Evolutionary conservation across 2,329 filamentous ascomycete genomes (phyloP).

Genomic region (Hypoxylon rubiginosum): DNA sequence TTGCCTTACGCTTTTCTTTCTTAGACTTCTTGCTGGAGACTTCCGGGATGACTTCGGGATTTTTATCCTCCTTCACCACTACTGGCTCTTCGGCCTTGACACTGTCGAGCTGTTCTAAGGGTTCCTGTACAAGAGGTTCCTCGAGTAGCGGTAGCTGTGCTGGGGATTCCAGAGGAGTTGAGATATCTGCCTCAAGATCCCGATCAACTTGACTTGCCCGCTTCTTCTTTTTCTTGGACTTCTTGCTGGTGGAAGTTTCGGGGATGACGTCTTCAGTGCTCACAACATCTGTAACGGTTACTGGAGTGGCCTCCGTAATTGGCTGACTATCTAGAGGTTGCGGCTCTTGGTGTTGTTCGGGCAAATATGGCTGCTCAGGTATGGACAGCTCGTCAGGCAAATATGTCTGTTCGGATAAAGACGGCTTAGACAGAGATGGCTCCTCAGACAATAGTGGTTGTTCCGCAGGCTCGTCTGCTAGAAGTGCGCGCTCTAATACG

Average conservation of each 20-base stretch:
- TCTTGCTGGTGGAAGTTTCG: constrained; percentile 48
- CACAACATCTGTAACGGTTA: constrained; percentile 6
- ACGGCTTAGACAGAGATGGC: neutral
- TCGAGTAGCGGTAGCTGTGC: constrained; percentile 19
- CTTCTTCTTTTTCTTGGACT: constrained; percentile 57
- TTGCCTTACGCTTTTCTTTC: constrained; percentile 55
- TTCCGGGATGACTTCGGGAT: constrained; percentile 29
- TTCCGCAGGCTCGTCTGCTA: constrained; percentile 9
- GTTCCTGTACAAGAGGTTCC: constrained; percentile 19
- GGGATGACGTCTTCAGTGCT: constrained; percentile 16
- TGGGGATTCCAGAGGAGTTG: constrained; percentile 30
- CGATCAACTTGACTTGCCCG: constrained; percentile 46
- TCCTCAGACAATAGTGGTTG: neutral
- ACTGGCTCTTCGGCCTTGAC: constrained; percentile 23
- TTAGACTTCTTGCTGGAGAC: constrained; percentile 58
- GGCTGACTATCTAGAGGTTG: constrained; percentile 19
- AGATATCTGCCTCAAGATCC: constrained; percentile 29
- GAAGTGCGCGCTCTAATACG: constrained; percentile 18
- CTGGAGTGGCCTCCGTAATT: constrained; percentile 51
- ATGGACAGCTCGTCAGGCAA: too few species aligned
- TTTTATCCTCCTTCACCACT: constrained; percentile 13
- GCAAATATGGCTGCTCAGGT: too few species aligned
- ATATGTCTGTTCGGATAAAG: neutral
- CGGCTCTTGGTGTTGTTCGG: constrained; percentile 4
- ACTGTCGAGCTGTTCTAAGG: constrained; percentile 7